Base-by-base conservation (phyloP, 257 asterid species). In the Nyctanthes arbortristis region DNA sequence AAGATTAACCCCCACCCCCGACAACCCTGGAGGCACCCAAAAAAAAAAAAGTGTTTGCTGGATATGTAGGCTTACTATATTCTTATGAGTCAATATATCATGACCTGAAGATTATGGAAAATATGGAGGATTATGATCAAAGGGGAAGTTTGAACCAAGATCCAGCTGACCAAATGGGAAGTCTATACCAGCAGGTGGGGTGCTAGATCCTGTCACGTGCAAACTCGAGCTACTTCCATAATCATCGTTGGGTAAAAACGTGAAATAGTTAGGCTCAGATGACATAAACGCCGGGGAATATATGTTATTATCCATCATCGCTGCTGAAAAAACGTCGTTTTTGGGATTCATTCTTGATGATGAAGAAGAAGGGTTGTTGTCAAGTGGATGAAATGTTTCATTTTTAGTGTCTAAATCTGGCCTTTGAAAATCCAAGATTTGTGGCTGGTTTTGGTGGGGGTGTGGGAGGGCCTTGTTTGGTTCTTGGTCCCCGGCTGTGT, bases 111-210 rank as follows among this genome's bases (percentile, higher is more conserved):
- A 61, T 66, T 63, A 75, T 49, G 79, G 49, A 66, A 70, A 75
- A 69, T 71, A 81, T 31, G 78, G 55, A 16, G 35, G 39, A 63
- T 76, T 67, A 62, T 67, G 1, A 52, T 52, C 82, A 71, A 73
- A 82, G 25, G 78, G 73, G 36, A 77, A 77, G 64, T 77, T 76
- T 1, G 81, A 60, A 37, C 69, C 85, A n/a, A 61, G 75, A 45
- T 69, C 84, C 75, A 73, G 30, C 29, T 75, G 59, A 61, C 73
- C 73, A 30, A 68, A 83, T 22, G 74, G 81, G 76, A 34, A 37
- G 13, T 73, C 79, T 3, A 68, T 22, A 8, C 61, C 83, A 66
- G 67, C 16, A 12, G 61, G 75, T 28, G 71, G 69, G n/a, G 84
- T 59, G 31, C 65, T 72, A 12, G 76, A 20, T 40, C 65, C 79